Percentiles rank a stretch among this genome's conserved stretches.
Evolutionary conservation across 371 early-diverging fungal species (phyloP).

Genomic region (Actinomortierella wolfii): DNA sequence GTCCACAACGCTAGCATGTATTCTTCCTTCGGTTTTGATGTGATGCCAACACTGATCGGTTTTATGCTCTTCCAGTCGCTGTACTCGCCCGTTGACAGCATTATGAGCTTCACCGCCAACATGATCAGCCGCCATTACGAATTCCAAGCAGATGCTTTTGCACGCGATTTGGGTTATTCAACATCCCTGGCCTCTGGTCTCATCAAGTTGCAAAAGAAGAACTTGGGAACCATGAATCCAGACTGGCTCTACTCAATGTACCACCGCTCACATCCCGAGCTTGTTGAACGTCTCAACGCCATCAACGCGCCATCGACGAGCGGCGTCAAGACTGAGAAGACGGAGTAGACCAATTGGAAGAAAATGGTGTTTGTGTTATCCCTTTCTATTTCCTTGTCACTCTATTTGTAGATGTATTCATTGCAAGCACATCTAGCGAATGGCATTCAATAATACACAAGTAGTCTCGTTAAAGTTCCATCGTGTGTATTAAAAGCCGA

Average conservation of each 20-base stretch:
- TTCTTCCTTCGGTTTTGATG: constrained; percentile 81
- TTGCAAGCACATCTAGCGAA: not conserved
- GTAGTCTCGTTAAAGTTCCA: too few species aligned
- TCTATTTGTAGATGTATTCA: not conserved
- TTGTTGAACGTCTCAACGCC: constrained; percentile 87
- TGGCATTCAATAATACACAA: too few species aligned
- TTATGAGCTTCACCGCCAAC: constrained; percentile 80
- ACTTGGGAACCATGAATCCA: constrained; percentile 87
- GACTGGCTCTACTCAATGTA: constrained; percentile 93
- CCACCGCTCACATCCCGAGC: constrained; percentile 94
- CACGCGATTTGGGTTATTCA: constrained; percentile 87
- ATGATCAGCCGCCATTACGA: constrained; percentile 88
- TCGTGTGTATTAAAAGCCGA: too few species aligned
- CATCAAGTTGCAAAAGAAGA: constrained; percentile 92
- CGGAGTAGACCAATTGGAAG: constrained; percentile 19
- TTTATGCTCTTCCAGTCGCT: constrained; percentile 87
- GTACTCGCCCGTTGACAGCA: constrained; percentile 78
- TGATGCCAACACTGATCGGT: constrained; percentile 83
- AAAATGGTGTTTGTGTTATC: not conserved
- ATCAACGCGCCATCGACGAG: constrained; percentile 46
- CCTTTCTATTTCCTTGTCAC: too few species aligned
- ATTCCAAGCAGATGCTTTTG: constrained; percentile 96
- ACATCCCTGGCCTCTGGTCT: constrained; percentile 78
- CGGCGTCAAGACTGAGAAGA: constrained; percentile 43
- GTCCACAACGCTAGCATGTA: constrained; percentile 76